A percentile compares a stretch with the other conserved stretches of the same genome.
Conservation (phyloP, 306 rosid genomes). For the Pachyrhizus erosus region DNA sequence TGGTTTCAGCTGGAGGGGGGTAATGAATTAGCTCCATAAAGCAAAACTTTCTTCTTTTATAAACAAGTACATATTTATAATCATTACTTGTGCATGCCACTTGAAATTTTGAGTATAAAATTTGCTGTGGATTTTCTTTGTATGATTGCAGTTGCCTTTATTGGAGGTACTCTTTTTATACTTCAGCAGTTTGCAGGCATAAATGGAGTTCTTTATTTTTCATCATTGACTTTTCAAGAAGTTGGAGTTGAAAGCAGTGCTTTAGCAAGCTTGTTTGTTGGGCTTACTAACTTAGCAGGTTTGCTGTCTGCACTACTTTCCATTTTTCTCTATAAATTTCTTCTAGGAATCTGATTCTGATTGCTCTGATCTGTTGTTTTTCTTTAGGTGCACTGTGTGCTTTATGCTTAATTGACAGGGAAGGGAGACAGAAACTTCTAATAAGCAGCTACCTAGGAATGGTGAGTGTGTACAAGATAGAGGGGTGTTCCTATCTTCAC, state of each 20-base stretch:
- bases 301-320: constrained; percentile 28
- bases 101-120: constrained; percentile 19
- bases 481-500: too few relatives aligned
- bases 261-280: constrained; percentile 78
- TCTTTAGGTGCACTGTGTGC: constrained; percentile 79
- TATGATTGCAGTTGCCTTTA: constrained; percentile 74
- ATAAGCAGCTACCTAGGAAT: constrained; percentile 91
- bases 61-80: background rate
- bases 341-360: constrained; percentile 39
- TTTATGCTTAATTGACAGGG: constrained; percentile 76
- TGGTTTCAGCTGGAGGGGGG: constrained; percentile 1
- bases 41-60: background rate
- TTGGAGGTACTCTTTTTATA: constrained; percentile 81
- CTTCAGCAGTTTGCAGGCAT: constrained; percentile 95
- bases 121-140: constrained; percentile 36
- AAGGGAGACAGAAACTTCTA: constrained; percentile 85
- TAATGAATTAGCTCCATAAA: constrained; percentile 21
- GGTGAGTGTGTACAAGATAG: constrained; percentile 58
- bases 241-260: constrained; percentile 80
- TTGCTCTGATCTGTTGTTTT: constrained; percentile 41
- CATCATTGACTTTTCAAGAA: constrained; percentile 84
- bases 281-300: constrained; percentile 91
- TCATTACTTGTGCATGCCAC: constrained; percentile 6
- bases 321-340: constrained; percentile 34
- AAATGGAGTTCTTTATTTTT: constrained; percentile 91